Percentiles rank a stretch among this genome's conserved stretches.
Evolutionary conservation across 1,284 basidiomycete genomes (phyloP).

Genomic region (Hypsizygus ulmarius): DNA sequence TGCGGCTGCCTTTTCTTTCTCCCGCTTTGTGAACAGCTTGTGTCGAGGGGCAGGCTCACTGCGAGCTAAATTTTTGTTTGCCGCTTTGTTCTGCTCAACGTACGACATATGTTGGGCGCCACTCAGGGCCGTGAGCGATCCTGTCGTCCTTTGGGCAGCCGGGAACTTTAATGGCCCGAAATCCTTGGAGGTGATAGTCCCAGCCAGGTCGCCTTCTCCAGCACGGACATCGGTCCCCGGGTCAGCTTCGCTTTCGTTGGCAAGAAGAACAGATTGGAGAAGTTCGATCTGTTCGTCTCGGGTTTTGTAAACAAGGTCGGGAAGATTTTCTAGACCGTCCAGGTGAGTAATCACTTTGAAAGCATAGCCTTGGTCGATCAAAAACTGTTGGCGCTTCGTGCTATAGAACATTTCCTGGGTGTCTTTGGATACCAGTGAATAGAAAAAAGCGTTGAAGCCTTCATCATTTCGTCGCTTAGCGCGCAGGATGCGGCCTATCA

Average conservation of each 20-base stretch:
- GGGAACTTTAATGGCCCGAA: slow-evolving; percentile 66
- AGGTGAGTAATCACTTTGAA: slow-evolving; percentile 99
- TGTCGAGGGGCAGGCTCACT: slow-evolving; percentile 59
- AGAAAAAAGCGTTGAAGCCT: slow-evolving; percentile 99
- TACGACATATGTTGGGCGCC: slow-evolving; percentile 91
- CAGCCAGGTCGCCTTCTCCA: slow-evolving; percentile 75
- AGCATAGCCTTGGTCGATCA: slow-evolving; percentile 98
- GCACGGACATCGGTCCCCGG: slow-evolving; percentile 81
- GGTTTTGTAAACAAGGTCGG: slow-evolving; percentile 89
- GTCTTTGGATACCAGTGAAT: slow-evolving; percentile 97
- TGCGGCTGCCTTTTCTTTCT: slow-evolving; percentile 35
- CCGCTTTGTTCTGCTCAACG: slow-evolving; percentile 87
- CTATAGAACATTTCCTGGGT: slow-evolving; percentile 99
- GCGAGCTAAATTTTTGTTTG: slow-evolving; percentile 80
- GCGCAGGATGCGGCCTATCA: slow-evolving; percentile 85
- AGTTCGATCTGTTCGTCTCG: slow-evolving; percentile 94
- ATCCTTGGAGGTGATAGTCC: slow-evolving; percentile 76
- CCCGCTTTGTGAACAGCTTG: slow-evolving; percentile 81
- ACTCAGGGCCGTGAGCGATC: slow-evolving; percentile 81
- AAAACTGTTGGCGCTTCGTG: slow-evolving; percentile 97
- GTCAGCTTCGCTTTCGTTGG: slow-evolving; percentile 90
- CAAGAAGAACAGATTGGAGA: slow-evolving; percentile 87
- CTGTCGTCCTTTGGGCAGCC: slow-evolving; percentile 79
- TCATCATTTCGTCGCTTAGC: slow-evolving; percentile 98
- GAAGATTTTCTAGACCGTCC: slow-evolving; percentile 85